Evolutionary conservation across 495 filamentous ascomycete genomes (phyloP), one percentile per base, ranked within the genome.

Genomic region (Neurospora terricola): DNA sequence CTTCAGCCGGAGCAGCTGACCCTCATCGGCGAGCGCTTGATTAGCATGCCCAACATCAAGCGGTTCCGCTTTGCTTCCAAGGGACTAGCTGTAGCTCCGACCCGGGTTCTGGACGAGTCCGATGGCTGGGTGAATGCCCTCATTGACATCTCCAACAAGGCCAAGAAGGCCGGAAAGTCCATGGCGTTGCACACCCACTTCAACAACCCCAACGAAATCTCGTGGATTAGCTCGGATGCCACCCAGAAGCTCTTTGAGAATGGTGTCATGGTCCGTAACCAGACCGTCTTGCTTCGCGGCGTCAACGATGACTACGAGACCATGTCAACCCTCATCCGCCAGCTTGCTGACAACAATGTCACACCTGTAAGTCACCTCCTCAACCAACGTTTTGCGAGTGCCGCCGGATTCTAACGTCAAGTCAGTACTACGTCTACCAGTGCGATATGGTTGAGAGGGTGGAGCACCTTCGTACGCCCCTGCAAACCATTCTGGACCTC

Each of bases 141-240:
- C 39, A 80, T 89, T n/a, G 76, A 75, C 21, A 69, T 89, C 23
- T 81, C 83, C 5, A 80, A 86, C 69, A 77, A 81, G 72, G 87
- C 84, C 23, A 81, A 83, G 37, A 74, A 72, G 68, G 77, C 84
- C 14, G 87, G 87, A 11, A 90, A 90, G 75, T 81, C 84, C n/a
- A 83, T 90, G 70, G 87, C 87, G 18, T 74, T 87, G 70, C 88
- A 90, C 74, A 90, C 88, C 0, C 88, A 90, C 77, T 88, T 90
- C 80, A 90, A 90, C 73, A 87, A 89, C 71, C 84, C 86, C 14
- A 82, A 82, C 70, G 88, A 90, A 77, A 86, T 89, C 59, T 86
- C 85, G 30, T 90, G 88, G 88, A 78, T 90, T n/a, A 87, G 82
- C 5, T 77, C 80, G 66, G 76, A 80, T 70, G 88, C 88, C 7